Evolutionary conservation across 2,329 filamentous ascomycete genomes (phyloP).

Genomic region (Graphium sp.): DNA sequence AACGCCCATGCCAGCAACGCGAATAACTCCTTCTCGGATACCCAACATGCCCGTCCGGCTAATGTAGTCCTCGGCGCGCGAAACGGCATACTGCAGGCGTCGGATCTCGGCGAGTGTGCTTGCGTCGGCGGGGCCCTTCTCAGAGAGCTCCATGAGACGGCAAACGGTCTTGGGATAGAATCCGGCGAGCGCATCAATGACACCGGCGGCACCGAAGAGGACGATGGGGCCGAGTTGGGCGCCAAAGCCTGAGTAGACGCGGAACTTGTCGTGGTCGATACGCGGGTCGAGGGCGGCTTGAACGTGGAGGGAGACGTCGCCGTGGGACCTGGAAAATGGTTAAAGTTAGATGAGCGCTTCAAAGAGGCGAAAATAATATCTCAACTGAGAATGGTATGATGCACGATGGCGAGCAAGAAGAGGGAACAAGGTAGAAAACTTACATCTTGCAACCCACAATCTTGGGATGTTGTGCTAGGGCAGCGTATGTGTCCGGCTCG

Average conservation of each 20-base stretch:
- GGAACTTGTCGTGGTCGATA: conserved; percentile 42
- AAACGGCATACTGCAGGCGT: conserved; percentile 42
- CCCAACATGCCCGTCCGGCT: conserved; percentile 43
- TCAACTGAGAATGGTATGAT: no score
- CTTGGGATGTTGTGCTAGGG: conserved; percentile 43
- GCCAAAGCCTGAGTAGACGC: conserved; percentile 46
- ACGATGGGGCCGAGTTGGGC: conserved; percentile 47
- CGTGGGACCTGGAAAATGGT: no score
- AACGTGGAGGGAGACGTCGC: conserved; percentile 45
- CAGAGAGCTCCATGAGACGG: conserved; percentile 31
- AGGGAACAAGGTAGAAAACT: no score
- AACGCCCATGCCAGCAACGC: conserved; percentile 42
- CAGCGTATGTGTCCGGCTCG: conserved; percentile 35
- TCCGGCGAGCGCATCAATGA: conserved; percentile 44
- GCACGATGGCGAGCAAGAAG: no score
- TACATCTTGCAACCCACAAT: conserved; percentile 55
- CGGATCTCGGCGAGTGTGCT: conserved; percentile 31
- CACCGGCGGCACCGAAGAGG: conserved; percentile 38
- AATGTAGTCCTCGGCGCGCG: conserved; percentile 43
- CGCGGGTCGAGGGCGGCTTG: conserved; percentile 41
- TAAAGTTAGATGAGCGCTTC: no score
- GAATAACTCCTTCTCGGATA: conserved; percentile 45
- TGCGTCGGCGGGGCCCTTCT: conserved; percentile 13
- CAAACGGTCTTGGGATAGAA: conserved; percentile 48
- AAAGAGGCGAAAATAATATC: no score